Percentiles rank a stretch among this genome's conserved stretches.
These are phyloP conservation scores for Calonectria fujianensis DNA, from an alignment of 2,329 filamentous ascomycete species.

Conservation along the genomic window DNA sequence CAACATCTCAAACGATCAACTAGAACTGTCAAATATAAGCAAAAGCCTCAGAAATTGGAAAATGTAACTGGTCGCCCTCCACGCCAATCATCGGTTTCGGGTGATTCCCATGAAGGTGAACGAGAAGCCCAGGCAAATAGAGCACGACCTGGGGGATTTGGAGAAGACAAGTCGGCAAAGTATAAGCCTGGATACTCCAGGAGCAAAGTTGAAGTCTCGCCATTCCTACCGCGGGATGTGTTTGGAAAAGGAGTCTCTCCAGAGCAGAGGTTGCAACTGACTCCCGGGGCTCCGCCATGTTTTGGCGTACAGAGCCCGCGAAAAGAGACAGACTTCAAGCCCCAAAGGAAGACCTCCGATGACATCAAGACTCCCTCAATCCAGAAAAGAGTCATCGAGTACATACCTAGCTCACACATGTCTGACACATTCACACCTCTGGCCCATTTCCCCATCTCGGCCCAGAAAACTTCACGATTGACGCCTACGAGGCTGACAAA, in stretches of 20 bases:
- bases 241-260: not conserved
- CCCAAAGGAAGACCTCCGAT: no score
- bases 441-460: slow-evolving; percentile 56
- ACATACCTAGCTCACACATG: slow-evolving; percentile 40
- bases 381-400: slow-evolving; percentile 27
- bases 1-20: not conserved
- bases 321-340: not conserved
- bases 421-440: slow-evolving; percentile 49
- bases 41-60: no score
- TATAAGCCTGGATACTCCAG: not conserved
- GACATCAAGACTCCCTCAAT: not conserved
- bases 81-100: not conserved
- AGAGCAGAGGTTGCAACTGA: not conserved
- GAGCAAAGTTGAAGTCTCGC: not conserved
- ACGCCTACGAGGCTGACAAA: slow-evolving; percentile 51
- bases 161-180: no score
- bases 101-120: no score
- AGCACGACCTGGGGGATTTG: no score
- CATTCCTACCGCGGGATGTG: not conserved
- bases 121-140: not conserved
- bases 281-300: not conserved
- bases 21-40: no score
- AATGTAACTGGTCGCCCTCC: not conserved
- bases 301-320: not conserved
- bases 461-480: slow-evolving; percentile 49